These are phyloP conservation scores for Corylus heterophylla DNA, from an alignment of 306 rosid genomes.

Conservation along the genomic window DNA sequence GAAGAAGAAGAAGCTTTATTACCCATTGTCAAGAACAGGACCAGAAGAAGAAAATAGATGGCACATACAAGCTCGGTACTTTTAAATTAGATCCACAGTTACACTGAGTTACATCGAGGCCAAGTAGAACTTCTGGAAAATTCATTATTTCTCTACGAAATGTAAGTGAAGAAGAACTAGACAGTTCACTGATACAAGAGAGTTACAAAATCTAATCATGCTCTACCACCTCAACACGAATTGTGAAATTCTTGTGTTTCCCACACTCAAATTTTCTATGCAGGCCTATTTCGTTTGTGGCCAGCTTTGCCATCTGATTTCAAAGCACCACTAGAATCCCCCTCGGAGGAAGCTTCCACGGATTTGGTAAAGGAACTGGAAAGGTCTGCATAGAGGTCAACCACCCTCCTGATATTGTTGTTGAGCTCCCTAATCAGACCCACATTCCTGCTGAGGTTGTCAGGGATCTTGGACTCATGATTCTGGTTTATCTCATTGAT, in stretches of 20 bases:
- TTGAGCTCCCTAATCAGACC: constrained; percentile 87
- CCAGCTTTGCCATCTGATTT: constrained; percentile 73
- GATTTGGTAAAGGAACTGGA: constrained; percentile 84
- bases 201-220: constrained; percentile 51
- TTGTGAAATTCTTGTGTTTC: constrained; percentile 29
- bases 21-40: constrained; percentile 7
- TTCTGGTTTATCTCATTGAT: constrained; percentile 97
- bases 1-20: constrained; percentile 5
- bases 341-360: constrained; percentile 87
- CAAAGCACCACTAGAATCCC: constrained; percentile 83
- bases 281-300: constrained; percentile 70
- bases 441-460: constrained; percentile 86
- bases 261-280: constrained; percentile 34
- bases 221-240: constrained; percentile 36
- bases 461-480: constrained; percentile 91
- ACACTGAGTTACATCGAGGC: constrained; percentile 44
- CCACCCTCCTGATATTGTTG: constrained; percentile 91
- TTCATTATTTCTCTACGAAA: constrained; percentile 41
- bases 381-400: constrained; percentile 92
- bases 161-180: constrained; percentile 46
- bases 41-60: constrained; percentile 17
- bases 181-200: constrained; percentile 38
- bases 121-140: constrained; percentile 43
- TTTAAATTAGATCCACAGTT: constrained; percentile 62
- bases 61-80: constrained; percentile 25